phyloP scores from a whole-genome alignment of 306 rosid genomes.

The Lathyrus tuberosus region DNA sequence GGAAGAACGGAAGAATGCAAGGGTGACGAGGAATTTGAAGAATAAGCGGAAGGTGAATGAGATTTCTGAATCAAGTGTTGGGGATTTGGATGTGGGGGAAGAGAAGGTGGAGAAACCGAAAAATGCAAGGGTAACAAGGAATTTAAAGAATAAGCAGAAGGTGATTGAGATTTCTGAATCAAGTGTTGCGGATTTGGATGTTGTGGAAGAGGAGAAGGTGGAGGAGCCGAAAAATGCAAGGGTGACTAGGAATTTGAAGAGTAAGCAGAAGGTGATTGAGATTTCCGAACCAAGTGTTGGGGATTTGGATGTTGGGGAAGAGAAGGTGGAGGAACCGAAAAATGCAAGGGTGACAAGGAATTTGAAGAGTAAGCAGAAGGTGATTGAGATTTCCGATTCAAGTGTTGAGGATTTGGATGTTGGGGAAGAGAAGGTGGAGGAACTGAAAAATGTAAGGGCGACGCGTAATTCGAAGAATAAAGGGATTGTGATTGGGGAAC shows the following conservation, averaged over 20 bases:
- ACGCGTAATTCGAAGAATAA: conserved; percentile 1
- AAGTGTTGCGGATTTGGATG: not conserved
- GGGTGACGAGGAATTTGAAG: conserved; percentile 5
- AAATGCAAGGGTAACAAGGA: conserved; percentile 10
- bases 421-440: conserved; percentile 12
- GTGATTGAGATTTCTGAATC: not conserved
- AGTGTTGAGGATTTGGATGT: not conserved
- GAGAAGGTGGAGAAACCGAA: conserved; percentile 27
- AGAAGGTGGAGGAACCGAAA: conserved; percentile 27
- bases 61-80: not conserved
- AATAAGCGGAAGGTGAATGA: not conserved
- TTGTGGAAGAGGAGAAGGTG: conserved; percentile 20
- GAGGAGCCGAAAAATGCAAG: conserved; percentile 15
- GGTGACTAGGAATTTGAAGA: not conserved
- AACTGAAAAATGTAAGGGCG: conserved; percentile 1
- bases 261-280: not conserved
- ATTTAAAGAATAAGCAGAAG: not conserved
- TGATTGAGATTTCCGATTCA: not conserved
- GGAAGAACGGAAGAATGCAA: conserved; percentile 4
- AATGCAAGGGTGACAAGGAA: conserved; percentile 11
- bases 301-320: not conserved
- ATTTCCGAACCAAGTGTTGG: not conserved
- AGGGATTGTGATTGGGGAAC: conserved; percentile 17
- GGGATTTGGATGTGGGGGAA: not conserved
- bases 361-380: not conserved